These are phyloP conservation scores for Cladophialophora psammophila DNA, from an alignment of 2,329 filamentous ascomycete genomes.

Conservation along the genomic window DNA sequence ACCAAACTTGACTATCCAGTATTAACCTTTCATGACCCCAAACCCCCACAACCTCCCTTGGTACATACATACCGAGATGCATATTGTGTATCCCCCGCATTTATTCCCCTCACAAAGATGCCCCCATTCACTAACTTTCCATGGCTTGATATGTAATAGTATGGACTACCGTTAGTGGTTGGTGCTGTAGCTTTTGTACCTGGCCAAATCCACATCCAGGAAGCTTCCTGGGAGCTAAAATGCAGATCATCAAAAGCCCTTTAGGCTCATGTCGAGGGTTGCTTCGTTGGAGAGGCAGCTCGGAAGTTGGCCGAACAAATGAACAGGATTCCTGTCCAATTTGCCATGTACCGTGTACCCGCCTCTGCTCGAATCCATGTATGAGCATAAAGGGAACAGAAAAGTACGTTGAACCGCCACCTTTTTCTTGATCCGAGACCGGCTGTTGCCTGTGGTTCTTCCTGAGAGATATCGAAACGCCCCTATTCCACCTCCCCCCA, in stretches of 20 bases:
- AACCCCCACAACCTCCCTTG: neutral
- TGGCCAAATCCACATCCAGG: neutral
- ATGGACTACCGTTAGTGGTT: no score
- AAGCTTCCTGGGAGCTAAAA: neutral
- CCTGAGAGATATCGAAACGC: neutral
- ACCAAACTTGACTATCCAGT: no score
- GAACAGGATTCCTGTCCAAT: neutral
- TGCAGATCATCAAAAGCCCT: neutral
- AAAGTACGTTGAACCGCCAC: neutral
- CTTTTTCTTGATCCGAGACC: neutral
- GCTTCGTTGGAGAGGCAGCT: neutral
- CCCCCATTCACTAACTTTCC: neutral
- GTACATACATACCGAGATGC: no score
- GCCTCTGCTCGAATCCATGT: neutral
- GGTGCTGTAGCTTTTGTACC: neutral
- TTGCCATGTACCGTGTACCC: neutral
- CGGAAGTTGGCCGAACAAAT: constrained; percentile 2
- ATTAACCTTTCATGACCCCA: no score
- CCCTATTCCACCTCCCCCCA: neutral
- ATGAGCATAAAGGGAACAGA: neutral
- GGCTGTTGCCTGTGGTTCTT: neutral
- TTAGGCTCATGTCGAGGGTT: constrained; percentile 1
- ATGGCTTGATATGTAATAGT: neutral
- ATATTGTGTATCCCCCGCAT: neutral
- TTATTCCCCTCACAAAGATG: constrained; percentile 2